Base-by-base conservation (phyloP, 1,284 basidiomycete genomes). In the Heliocybe sulcata region DNA sequence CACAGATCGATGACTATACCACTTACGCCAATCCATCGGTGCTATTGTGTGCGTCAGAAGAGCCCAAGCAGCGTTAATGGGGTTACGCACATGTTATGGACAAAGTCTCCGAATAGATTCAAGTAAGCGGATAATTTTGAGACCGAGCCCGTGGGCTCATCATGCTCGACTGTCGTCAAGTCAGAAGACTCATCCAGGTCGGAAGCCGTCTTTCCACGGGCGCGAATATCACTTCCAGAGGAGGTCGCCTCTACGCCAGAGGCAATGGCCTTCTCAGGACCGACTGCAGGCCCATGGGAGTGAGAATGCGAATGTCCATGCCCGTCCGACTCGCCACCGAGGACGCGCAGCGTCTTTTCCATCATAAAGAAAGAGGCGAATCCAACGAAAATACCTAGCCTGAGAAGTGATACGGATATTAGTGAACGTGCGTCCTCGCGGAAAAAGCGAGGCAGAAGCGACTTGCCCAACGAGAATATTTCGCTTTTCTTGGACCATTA, bases 31-130 rank as follows among this genome's bases (percentile, higher is more conserved):
- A 77, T 51, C 90, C 91, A 74, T 93, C 92, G 26, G 90, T 93
- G 63, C 91, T 87, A 67, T 59, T 33, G 70, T 71, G 60, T 69
- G 66, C 29, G 33, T 60, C 55, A 55, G 56, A 58, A 57, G 55
- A 55, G 54, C 35, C 55, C 54, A 59, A 58, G 60, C 35, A 56
- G 55, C 29, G 53, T 50, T 49, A 48, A 35, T 9, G n/a, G 42
- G 22, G 25, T 47, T 19, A 66, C 83, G 67, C 64, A 89, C 87
- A 91, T 90, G 65, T 91, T 91, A 64, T 91, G 88, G 31, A 90
- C 90, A 67, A 94, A 93, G 67, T 94, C 92, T 38, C 91, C 91
- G 66, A 94, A 93, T 54, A 94, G 76, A 71, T 94, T 94, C 49
- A 94, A 78, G 69, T 94, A 94, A 3, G 92, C 92, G 6, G 90